Base-by-base conservation (phyloP, 2,329 filamentous ascomycete species). In the Trichoderma atrobrunneum region DNA sequence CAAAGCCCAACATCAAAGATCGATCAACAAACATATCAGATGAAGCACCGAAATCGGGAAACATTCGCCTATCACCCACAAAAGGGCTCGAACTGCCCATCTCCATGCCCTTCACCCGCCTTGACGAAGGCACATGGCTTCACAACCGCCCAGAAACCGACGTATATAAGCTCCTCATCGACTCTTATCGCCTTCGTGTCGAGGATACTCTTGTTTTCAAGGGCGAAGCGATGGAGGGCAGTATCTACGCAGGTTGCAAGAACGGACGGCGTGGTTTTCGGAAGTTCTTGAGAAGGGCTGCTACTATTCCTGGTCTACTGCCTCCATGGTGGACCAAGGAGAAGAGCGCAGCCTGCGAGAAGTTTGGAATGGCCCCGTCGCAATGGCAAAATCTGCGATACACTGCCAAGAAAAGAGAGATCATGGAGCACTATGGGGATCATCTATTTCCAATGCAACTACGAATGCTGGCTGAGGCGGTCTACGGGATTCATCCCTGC, bases 141-240 rank as follows among this genome's bases (percentile, higher is more conserved):
- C 82, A 86, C 70, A 76, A 78, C 73, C 83, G 83, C 14, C 78
- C 83, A 1, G 79, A 85, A 73, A 76, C 76, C 21, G 85, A 87
- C 56, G 81, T 84, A 5, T 87, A 83, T 76, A 75, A 78, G 28
- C 74, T 86, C 1, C 81, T 88, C 12, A 81, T 87, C 68, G 85
- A 88, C 73, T 73, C 80, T 2, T 87, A 86, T 74, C 84, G 84
- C 34, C 74, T 87, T n/a, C 82, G 81, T n/a, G 71, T 82, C n/a
- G 79, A 82, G 3, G 84, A 86, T 71, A 72, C 76, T 10, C 77
- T 78, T 73, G 76, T 72, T 0, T 70, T 80, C 2, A 76, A 78
- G 1, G 78, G 79, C 48, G 64, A 77, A 0, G 34, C 63, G 3
- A 78, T 78, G 2, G 14, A 30, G 0, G 81, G 79, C 72, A 78